These are phyloP conservation scores for Myriosclerotinia curreyana DNA, from an alignment of 2,329 filamentous ascomycete genomes.

Conservation along the genomic window DNA sequence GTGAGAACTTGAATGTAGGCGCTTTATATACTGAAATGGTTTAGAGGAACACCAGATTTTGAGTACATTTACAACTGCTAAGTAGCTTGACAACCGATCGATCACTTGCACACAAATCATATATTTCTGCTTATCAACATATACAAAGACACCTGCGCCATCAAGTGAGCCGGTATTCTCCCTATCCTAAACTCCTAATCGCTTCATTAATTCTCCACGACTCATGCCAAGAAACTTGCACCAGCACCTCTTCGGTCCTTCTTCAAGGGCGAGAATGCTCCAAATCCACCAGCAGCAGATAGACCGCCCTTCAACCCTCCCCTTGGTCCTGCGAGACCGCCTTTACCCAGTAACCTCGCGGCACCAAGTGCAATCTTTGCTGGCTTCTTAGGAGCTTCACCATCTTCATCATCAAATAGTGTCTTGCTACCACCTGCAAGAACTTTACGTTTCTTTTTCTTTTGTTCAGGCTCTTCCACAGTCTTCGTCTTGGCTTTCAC, in stretches of 20 bases:
- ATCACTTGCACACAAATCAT: background rate
- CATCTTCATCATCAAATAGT: constrained; percentile 70
- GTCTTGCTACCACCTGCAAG: constrained; percentile 61
- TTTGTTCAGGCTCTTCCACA: constrained; percentile 39
- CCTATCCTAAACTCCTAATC: constrained; percentile 18
- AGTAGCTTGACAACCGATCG: background rate
- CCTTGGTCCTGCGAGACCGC: constrained; percentile 34
- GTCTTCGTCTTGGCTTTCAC: constrained; percentile 25
- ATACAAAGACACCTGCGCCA: constrained; percentile 1
- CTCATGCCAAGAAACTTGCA: constrained; percentile 52
- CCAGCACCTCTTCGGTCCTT: constrained; percentile 61
- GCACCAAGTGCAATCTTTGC: constrained; percentile 40
- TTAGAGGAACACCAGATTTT: background rate
- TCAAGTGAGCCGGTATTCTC: background rate
- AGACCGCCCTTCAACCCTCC: constrained; percentile 31
- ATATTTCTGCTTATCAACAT: constrained; percentile 9
- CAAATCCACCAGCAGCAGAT: constrained; percentile 45
- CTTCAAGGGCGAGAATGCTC: constrained; percentile 70
- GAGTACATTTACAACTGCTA: background rate
- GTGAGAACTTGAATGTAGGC: background rate
- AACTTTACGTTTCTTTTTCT: constrained; percentile 68
- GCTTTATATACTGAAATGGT: background rate
- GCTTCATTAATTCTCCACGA: constrained; percentile 1
- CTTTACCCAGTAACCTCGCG: constrained; percentile 35
- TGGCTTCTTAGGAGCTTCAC: constrained; percentile 44